Evolutionary conservation across 2,329 filamentous ascomycete genomes (phyloP), one percentile per base, ranked within the genome.

Genomic region (Monosporascus cannonballus): DNA sequence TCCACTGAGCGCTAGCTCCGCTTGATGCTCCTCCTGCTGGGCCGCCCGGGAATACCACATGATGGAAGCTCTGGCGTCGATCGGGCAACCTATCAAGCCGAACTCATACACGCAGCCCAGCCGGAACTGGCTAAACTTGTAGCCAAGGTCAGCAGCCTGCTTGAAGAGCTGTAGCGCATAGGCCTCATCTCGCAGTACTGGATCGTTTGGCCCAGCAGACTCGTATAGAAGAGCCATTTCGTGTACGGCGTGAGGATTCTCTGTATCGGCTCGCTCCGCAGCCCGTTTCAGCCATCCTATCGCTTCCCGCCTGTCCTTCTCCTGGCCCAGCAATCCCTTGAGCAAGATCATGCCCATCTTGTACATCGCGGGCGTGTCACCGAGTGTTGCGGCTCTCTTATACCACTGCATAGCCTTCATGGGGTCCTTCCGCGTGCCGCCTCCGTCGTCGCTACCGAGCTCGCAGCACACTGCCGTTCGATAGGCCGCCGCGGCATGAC

Each of bases 341-440:
- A 97, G 81, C 56, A 90, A 76, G 59, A 99, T 96, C 86, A 96
- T 96, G 54, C 94, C 94, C 71, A 97, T 85, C 72, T 99, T 99
- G 76, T 96, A 99, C 90, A 97, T 96, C 30, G 92, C 94, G 0
- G 93, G 89, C 2, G 88, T 87, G 65, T 99, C 93, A 3, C 94
- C 93, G 3, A 97, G 77, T 14, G 87, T 87, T 11, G 94, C 93
- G 6, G 94, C 91, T 44, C 92, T 88, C 68, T 93, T 91, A 71
- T 99, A 99, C 94, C 94, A 99, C 69, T 97, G 93, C 20, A 97
- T 92, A 1, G 94, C 93, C 72, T 97, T 97, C 59, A 93, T 73
- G 1, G 90, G 90, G 65, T 99, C 94, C 62, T 87, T 89, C 54
- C 90, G 85, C 1, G 94, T 97, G 24, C 94, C 94, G 50, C 94